These are phyloP conservation scores for Aspergillus oerlinghausenensis DNA, from an alignment of 2,329 filamentous ascomycete genomes.

Conservation along the genomic window DNA sequence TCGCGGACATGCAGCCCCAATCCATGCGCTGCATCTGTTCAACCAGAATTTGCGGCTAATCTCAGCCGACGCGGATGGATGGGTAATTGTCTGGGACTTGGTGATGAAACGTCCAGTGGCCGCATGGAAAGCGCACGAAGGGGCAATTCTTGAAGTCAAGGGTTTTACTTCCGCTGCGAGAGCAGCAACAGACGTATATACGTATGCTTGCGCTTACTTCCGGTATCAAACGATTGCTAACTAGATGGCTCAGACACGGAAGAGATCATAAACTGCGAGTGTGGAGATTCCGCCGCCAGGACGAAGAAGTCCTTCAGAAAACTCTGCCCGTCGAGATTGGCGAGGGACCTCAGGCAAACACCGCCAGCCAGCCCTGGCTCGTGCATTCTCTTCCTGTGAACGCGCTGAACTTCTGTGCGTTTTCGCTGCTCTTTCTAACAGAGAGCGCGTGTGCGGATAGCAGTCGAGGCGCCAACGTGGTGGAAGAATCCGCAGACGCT, in stretches of 20 bases:
- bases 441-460: background rate
- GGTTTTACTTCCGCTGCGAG: conserved; percentile 62
- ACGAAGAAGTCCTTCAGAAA: conserved; percentile 53
- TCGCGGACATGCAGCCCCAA: conserved; percentile 75
- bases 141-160: conserved; percentile 68
- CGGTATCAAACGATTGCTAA: conserved; percentile 8
- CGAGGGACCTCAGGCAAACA: conserved; percentile 22
- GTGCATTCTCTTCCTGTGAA: conserved; percentile 80
- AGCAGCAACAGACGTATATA: conserved; percentile 64
- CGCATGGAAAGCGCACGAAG: conserved; percentile 82
- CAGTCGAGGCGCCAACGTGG: background rate
- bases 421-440: conserved; percentile 26
- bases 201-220: conserved; percentile 53
- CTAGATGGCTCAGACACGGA: conserved; percentile 63
- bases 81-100: conserved; percentile 80
- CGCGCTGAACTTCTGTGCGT: conserved; percentile 88
- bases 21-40: conserved; percentile 73
- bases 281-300: conserved; percentile 72
- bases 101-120: conserved; percentile 73
- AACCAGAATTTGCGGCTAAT: conserved; percentile 69
- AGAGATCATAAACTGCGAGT: conserved; percentile 81
- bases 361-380: conserved; percentile 65
- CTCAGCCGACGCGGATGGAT: conserved; percentile 87
- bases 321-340: conserved; percentile 65
- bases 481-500: background rate